phyloP scores from a whole-genome alignment of 371 early-diverging fungal genomes.

The Cladochytrium tenue region DNA sequence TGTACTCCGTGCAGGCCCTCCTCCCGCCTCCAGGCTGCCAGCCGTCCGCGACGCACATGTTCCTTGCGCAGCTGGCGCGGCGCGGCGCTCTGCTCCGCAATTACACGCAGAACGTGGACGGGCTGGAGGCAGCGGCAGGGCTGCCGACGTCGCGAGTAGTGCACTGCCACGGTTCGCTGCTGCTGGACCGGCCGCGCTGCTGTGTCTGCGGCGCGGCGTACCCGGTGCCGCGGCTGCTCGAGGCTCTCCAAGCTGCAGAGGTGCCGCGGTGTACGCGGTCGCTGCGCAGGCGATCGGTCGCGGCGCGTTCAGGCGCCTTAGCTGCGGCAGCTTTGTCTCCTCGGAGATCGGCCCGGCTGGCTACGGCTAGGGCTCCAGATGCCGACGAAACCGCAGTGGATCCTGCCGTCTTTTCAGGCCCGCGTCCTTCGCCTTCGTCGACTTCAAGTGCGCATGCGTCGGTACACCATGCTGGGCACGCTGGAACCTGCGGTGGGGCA shows the following conservation, averaged over 20 bases:
- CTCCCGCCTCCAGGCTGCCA: conserved; percentile 80
- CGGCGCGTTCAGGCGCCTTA: too few species aligned
- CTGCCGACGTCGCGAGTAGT: conserved; percentile 69
- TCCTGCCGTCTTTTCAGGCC: neutral
- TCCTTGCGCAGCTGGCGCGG: conserved; percentile 85
- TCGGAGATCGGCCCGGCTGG: neutral
- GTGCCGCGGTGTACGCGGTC: neutral
- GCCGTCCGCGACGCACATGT: conserved; percentile 91
- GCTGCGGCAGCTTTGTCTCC: neutral
- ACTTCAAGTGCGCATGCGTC: neutral
- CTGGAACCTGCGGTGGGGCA: neutral
- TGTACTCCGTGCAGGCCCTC: conserved; percentile 55
- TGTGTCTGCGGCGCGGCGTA: neutral
- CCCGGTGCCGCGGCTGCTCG: neutral
- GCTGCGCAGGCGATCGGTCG: too few species aligned
- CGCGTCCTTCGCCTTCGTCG: neutral
- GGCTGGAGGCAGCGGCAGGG: conserved; percentile 89
- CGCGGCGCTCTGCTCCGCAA: conserved; percentile 83
- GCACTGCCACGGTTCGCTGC: conserved; percentile 78
- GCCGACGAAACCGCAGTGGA: neutral
- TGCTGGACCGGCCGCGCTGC: neutral
- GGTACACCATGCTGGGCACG: neutral
- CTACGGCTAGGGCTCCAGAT: neutral
- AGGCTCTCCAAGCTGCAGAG: neutral
- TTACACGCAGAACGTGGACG: conserved; percentile 99